Evolutionary conservation across 2,329 filamentous ascomycete genomes (phyloP).

Genomic region (Cladophialophora bantiana): DNA sequence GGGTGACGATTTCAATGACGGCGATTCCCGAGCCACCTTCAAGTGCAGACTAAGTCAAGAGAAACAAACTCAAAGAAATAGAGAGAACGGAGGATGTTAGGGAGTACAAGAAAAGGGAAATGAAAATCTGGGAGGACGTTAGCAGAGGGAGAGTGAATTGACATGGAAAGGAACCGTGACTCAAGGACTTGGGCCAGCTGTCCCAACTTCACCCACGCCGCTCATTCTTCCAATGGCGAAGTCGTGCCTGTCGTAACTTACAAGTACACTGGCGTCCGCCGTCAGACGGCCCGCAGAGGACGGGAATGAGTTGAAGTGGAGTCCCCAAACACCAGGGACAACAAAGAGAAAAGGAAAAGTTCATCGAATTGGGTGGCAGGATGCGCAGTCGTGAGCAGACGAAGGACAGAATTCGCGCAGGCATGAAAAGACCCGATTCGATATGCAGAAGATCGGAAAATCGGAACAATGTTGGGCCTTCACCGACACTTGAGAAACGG

Average conservation of each 20-base stretch:
- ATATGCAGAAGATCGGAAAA: too few species aligned
- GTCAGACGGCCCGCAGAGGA: conserved; percentile 16
- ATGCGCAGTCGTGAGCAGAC: conserved; percentile 11
- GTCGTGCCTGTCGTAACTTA: background rate
- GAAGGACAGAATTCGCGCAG: conserved; percentile 10
- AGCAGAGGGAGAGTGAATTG: background rate
- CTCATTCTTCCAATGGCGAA: background rate
- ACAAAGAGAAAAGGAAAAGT: background rate
- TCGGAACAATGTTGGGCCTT: background rate
- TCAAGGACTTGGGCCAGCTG: background rate
- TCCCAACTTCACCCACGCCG: conserved; percentile 1
- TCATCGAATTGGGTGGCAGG: conserved; percentile 16
- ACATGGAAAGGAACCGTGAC: background rate
- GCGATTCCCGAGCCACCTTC: background rate
- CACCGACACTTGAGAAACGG: background rate
- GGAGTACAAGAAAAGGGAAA: background rate
- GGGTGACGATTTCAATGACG: background rate
- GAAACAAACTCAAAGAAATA: background rate
- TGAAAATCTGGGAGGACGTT: background rate
- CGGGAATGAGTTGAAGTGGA: background rate
- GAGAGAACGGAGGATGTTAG: background rate
- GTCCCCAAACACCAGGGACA: background rate
- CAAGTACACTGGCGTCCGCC: conserved; percentile 9
- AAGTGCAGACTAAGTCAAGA: background rate
- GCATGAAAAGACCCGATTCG: background rate